Percentiles rank a stretch among this genome's conserved stretches.
These are phyloP conservation scores for Umbelopsis isabellina DNA, from an alignment of 192 early-diverging fungal genomes.

Conservation along the genomic window DNA sequence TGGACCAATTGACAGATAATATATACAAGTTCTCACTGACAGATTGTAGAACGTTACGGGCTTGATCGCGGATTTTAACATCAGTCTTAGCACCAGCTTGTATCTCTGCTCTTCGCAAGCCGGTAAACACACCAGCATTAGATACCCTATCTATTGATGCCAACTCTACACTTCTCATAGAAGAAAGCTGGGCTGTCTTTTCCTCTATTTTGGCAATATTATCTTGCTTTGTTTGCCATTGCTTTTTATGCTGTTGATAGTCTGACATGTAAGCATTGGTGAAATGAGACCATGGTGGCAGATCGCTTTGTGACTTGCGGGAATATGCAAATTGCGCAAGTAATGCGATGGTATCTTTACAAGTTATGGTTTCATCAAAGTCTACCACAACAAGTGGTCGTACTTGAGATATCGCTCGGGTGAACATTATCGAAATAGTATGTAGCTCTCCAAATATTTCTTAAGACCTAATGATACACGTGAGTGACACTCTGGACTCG, in stretches of 20 bases:
- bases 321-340: conserved; percentile 7
- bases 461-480: too few relatives aligned
- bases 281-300: conserved; percentile 27
- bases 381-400: conserved; percentile 23
- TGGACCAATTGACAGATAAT: conserved; percentile 32
- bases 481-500: too few relatives aligned
- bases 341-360: conserved; percentile 26
- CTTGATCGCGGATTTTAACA: conserved; percentile 1
- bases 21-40: conserved; percentile 14
- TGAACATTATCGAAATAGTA: neutral
- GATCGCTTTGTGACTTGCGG: neutral
- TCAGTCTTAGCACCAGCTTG: neutral
- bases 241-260: neutral
- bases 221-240: neutral
- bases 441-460: too few relatives aligned
- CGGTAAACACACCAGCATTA: conserved; percentile 10
- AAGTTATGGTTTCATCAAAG: conserved; percentile 30
- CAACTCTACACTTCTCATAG: neutral
- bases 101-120: neutral
- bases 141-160: neutral
- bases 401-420: conserved; percentile 4
- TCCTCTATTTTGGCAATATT: neutral
- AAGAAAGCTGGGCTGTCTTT: neutral
- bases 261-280: conserved; percentile 20
- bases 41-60: neutral